Base-by-base conservation (phyloP, 148 eudicot species). In the Cornus controversa region DNA sequence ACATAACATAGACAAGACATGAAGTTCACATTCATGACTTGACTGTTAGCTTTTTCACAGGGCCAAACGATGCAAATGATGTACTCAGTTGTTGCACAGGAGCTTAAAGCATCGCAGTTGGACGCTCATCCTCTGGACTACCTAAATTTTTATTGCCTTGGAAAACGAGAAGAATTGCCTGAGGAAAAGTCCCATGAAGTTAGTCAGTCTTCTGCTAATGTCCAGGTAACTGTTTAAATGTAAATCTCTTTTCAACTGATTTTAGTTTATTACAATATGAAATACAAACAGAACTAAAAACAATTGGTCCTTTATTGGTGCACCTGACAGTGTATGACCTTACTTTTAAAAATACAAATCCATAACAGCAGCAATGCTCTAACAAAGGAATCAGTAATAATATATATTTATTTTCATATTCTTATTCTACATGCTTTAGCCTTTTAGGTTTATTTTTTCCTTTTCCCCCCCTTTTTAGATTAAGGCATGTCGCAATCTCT, bases 111-210 rank as follows among this genome's bases (percentile, higher is more conserved):
- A 27, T 80, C 85, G 95, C 85, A 91, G 69, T 79, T 96, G 28
- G 93, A 91, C 67, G 69, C 82, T 34, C 85, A 86, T 87, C 99
- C 91, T 60, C 86, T 74, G 42, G 94, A 96, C 84, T 96, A 96
- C 82, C 80, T 96, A 77, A 96, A 93, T 83, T 96, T 96, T 85
- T 96, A 86, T 81, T 93, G 93, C 84, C 93, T 96, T 77, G 99
- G 98, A 37, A 93, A 96, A 27, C 88, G 98, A 66, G 99, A 96
- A 83, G 86, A 88, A 71, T 72, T 88, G 36, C 87, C 94, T 9
- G 84, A 82, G 66, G 89, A 84, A 57, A 73, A 66, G 37, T 15
- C 15, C 42, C 73, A 63, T 37, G 91, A 87, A 79, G 65, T 54
- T 31, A 70, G 82, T 60, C 80, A 84, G 75, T 69, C 80, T 72